A percentile compares a stretch with the other conserved stretches of the same genome.
These are phyloP conservation scores for Conticribra guillardii DNA, from an alignment of 108 stramenopile species.

Conservation along the genomic window DNA sequence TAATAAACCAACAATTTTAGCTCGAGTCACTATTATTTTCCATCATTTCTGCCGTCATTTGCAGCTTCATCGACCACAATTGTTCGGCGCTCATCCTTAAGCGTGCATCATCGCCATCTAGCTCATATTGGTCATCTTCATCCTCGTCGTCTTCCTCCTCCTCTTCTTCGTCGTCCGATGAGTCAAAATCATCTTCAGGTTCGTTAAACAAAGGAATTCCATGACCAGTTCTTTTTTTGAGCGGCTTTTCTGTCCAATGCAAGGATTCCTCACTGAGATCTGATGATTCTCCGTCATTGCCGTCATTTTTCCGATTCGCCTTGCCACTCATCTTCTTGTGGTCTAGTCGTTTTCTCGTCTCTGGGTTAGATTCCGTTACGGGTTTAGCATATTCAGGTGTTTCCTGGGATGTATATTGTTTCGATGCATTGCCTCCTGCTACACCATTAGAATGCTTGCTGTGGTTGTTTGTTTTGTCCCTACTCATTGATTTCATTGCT, in stretches of 20 bases:
- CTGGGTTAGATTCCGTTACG: no score
- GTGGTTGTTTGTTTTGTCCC: no score
- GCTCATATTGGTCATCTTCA: no score
- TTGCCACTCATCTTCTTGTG: background rate
- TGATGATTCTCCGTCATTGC: constrained; percentile 10
- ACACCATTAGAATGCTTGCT: no score
- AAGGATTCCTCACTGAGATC: constrained; percentile 1
- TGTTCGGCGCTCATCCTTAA: background rate
- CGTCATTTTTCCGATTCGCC: background rate
- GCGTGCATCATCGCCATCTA: background rate
- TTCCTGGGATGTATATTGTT: no score
- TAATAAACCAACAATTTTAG: background rate
- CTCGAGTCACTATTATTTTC: constrained; percentile 1
- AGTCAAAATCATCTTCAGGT: constrained; percentile 25
- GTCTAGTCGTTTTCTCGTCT: background rate
- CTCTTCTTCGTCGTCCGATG: background rate
- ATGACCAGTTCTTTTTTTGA: background rate
- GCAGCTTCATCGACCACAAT: constrained; percentile 3
- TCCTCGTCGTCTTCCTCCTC: background rate
- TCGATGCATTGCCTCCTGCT: no score
- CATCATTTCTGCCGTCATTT: constrained; percentile 2
- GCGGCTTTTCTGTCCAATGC: background rate
- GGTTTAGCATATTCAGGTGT: no score
- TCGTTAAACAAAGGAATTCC: constrained; percentile 31
- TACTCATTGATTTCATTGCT: no score